Base-by-base conservation (phyloP, 768 basidiomycete species). In the Mycena epipterygia region DNA sequence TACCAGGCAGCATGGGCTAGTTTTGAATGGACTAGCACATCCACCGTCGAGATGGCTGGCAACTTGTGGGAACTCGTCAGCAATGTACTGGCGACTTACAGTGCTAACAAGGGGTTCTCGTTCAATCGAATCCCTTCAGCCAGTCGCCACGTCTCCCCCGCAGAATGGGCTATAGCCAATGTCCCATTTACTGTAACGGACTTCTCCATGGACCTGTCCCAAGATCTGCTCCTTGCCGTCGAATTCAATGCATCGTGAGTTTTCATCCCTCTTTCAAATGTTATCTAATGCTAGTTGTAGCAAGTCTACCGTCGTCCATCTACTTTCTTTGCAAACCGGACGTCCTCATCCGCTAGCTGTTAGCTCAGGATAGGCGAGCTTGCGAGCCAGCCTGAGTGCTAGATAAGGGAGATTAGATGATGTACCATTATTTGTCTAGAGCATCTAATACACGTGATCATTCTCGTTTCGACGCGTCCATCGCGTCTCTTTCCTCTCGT, bases 151-250 rank as follows among this genome's bases (percentile, higher is more conserved):
- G 74, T 84, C 14, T 59, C 69, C 17, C 71, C 75, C 37, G 71
- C 63, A 39, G 57, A 73, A 30, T 84, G 83, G 83, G 57, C 61
- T 41, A 52, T 75, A 30, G 29, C 74, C 19, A 68, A 71, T 9
- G 67, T 80, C 33, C 77, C 78, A 7, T 73, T 81, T 37, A 46
- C 30, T n/a, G 63, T 81, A 48, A 74, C 74, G n/a, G 83, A 84
- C 60, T 84, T 84, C 42, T 76, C 80, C 13, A 67, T 82, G 11
- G 83, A 84, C 70, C 74, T 68, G 27, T 82, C 81, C 6, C 80
- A 83, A 72, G 72, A 84, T 70, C 76, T 84, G 41, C 46, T 84
- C 12, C 76, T 79, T 25, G 68, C 76, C 6, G 66, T 84, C n/a
- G 78, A 80, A 39, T 39, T 69, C 57, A 27, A 41, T 17, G 42